Conservation (phyloP, 306 rosid species). For the Trifolium repens region DNA sequence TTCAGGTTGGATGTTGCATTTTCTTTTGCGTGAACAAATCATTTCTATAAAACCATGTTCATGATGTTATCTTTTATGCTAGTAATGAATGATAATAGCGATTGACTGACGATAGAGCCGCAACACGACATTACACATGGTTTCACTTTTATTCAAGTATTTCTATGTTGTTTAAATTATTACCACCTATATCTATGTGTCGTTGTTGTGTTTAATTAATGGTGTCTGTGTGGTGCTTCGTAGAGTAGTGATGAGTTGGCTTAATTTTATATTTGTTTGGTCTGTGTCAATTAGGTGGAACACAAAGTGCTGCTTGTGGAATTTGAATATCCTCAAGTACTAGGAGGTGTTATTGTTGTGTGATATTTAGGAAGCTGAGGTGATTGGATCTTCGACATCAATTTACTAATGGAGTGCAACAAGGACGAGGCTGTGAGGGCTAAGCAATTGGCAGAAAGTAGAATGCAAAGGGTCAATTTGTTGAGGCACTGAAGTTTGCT, state of each 20-base stretch:
- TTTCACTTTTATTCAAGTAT: not conserved
- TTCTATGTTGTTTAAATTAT: not conserved
- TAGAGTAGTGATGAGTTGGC: not conserved
- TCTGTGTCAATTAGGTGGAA: constrained; percentile 45
- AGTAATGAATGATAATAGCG: not conserved
- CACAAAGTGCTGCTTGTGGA: constrained; percentile 1
- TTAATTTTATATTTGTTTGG: constrained; percentile 23
- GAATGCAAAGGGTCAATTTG: constrained; percentile 69
- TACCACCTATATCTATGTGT: not conserved
- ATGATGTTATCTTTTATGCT: not conserved
- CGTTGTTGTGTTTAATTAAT: not conserved
- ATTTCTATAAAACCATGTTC: not conserved
- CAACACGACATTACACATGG: not conserved
- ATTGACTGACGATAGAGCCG: not conserved
- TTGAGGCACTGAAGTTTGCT: constrained; percentile 72
- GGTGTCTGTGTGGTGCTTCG: not conserved
- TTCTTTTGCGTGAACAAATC: not conserved
- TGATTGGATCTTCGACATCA: constrained; percentile 38
- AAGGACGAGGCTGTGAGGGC: constrained; percentile 88
- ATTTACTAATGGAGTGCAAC: constrained; percentile 83
- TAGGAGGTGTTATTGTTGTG: not conserved
- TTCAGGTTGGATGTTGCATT: not conserved
- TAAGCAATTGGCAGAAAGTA: constrained; percentile 67
- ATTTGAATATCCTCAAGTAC: not conserved
- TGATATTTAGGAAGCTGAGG: constrained; percentile 18